phyloP scores from a whole-genome alignment of 2,329 filamentous ascomycete species.

The Xylariomycetidae sp. region DNA sequence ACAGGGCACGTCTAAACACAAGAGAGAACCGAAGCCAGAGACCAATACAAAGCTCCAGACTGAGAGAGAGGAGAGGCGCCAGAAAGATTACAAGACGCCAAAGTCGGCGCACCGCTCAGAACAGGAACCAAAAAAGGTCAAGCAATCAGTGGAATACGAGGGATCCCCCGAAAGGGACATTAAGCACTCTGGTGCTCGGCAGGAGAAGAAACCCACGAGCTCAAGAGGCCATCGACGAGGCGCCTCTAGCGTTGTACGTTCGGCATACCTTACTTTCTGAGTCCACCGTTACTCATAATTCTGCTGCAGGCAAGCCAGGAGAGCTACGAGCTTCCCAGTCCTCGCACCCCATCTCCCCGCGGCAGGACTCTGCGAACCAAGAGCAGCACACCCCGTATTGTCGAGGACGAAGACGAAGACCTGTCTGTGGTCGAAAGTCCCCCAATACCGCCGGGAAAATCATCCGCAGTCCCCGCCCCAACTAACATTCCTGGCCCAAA shows the following conservation, averaged over 20 bases:
- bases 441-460: constrained; percentile 5
- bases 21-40: too few relatives aligned
- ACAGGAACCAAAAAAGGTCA: too few relatives aligned
- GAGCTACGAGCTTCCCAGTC: constrained; percentile 11
- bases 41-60: too few relatives aligned
- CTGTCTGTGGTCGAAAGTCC: constrained; percentile 3
- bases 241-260: constrained; percentile 8
- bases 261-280: constrained; percentile 1
- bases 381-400: constrained; percentile 6
- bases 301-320: constrained; percentile 17
- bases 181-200: constrained; percentile 4
- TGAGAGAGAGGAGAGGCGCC: too few relatives aligned
- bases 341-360: constrained; percentile 6
- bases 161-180: constrained; percentile 12
- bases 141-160: too few relatives aligned
- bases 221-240: constrained; percentile 6
- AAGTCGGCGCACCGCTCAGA: too few relatives aligned
- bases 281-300: not conserved
- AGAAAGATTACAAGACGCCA: too few relatives aligned
- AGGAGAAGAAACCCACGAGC: constrained; percentile 6
- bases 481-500: constrained; percentile 4
- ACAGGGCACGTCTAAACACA: too few relatives aligned
- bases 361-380: constrained; percentile 3
- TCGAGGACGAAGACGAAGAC: constrained; percentile 5
- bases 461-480: constrained; percentile 7